Conservation (phyloP, 2,329 filamentous ascomycete species). For the Fusarium haematococcum region DNA sequence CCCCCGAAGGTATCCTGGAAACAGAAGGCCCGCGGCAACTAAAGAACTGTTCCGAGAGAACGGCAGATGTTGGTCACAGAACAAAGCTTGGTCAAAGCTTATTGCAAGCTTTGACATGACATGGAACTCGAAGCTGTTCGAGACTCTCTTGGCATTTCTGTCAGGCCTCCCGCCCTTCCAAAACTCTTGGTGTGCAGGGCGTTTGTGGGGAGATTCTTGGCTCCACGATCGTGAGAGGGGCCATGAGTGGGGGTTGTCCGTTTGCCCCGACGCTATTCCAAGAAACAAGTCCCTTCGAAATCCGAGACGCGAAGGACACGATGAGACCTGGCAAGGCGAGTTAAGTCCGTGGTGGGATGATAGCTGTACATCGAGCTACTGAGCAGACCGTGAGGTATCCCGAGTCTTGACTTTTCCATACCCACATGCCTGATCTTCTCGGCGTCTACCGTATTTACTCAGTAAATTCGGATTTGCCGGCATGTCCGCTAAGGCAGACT, state of each 20-base stretch:
- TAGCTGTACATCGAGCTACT: neutral
- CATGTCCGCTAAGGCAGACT: too few relatives aligned
- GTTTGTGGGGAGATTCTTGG: conserved; percentile 24
- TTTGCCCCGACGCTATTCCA: conserved; percentile 1
- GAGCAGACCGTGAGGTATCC: conserved; percentile 1
- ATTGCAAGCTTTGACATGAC: conserved; percentile 13
- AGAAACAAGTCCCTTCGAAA: conserved; percentile 1
- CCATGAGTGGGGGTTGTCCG: conserved; percentile 11
- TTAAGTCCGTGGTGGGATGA: neutral
- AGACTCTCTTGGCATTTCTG: conserved; percentile 12
- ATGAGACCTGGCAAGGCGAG: neutral
- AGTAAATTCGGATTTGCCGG: too few relatives aligned
- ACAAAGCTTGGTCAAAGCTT: conserved; percentile 23
- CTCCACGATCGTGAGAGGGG: conserved; percentile 19
- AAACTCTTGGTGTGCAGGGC: conserved; percentile 21
- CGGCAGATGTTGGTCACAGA: conserved; percentile 7
- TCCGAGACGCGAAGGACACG: neutral
- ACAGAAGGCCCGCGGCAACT: conserved; percentile 14
- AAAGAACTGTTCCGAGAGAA: conserved; percentile 14
- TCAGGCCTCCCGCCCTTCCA: conserved; percentile 13
- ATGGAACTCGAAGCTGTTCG: neutral
- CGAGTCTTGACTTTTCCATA: conserved; percentile 2
- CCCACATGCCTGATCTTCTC: neutral
- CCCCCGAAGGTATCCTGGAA: neutral
- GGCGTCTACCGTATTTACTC: too few relatives aligned